Evolutionary conservation across 345 rosid genomes (phyloP).

Genomic region (Microcos paniculata): DNA sequence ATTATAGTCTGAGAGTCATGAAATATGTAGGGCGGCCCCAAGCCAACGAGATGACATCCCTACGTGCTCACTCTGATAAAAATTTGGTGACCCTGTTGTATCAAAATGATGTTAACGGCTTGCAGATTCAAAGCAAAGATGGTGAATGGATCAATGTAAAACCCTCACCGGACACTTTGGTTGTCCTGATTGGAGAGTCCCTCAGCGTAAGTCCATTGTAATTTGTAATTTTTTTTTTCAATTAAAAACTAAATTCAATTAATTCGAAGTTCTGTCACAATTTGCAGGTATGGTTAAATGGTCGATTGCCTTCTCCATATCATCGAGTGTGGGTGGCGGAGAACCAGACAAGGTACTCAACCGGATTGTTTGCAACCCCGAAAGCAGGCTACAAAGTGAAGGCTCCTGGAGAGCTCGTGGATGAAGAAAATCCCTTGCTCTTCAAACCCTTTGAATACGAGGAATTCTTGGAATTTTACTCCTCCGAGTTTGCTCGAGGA

Average conservation of each 20-base stretch:
- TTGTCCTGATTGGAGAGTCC: background rate
- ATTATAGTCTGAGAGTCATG: constrained; percentile 7
- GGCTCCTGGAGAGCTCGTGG: constrained; percentile 21
- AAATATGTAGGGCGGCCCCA: constrained; percentile 28
- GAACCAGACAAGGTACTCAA: background rate
- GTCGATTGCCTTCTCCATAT: background rate
- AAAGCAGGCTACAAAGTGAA: background rate
- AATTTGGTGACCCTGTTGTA: constrained; percentile 20
- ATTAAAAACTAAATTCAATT: too few species aligned
- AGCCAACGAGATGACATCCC: constrained; percentile 33
- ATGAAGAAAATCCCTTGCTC: constrained; percentile 15
- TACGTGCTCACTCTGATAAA: constrained; percentile 29
- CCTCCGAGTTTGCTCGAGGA: constrained; percentile 47
- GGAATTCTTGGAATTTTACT: constrained; percentile 29
- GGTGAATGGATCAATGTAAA: constrained; percentile 23
- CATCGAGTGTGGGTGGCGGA: constrained; percentile 18
- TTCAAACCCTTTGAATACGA: constrained; percentile 8
- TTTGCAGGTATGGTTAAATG: background rate
- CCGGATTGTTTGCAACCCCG: background rate
- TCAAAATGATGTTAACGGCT: constrained; percentile 30
- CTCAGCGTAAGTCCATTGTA: background rate
- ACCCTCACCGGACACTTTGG: constrained; percentile 5
- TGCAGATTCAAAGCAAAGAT: constrained; percentile 31
- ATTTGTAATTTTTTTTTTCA: too few species aligned
- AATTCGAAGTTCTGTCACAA: too few species aligned